Evolutionary conservation across 768 basidiomycete species (phyloP).

Genomic region (Macrolepiota fuliginosa): DNA sequence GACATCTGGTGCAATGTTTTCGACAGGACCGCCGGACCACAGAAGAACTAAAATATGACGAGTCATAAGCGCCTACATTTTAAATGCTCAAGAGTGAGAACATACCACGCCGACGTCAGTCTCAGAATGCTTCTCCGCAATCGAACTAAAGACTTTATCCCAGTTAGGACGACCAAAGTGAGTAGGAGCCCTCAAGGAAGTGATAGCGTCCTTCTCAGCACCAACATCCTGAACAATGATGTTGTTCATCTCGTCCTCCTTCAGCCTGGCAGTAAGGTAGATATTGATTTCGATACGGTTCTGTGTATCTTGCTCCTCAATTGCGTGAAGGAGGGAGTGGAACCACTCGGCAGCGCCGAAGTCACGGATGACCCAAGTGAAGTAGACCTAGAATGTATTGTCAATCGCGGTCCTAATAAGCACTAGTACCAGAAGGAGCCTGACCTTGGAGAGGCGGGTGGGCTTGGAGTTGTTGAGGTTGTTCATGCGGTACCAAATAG

Average conservation of each 20-base stretch:
- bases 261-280: slow-evolving; percentile 87
- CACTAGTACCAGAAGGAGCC: background rate
- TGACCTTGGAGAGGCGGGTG: slow-evolving; percentile 81
- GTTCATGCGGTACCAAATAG: slow-evolving; percentile 97
- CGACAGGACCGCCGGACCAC: slow-evolving; percentile 75
- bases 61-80: background rate
- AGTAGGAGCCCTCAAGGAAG: slow-evolving; percentile 84
- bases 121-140: slow-evolving; percentile 80
- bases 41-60: slow-evolving; percentile 61
- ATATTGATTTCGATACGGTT: slow-evolving; percentile 92
- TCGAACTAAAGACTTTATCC: slow-evolving; percentile 70
- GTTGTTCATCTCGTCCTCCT: slow-evolving; percentile 92
- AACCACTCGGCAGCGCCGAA: slow-evolving; percentile 91
- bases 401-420: background rate
- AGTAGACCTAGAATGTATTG: slow-evolving; percentile 55
- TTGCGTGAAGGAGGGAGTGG: slow-evolving; percentile 88
- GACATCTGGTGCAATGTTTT: slow-evolving; percentile 71
- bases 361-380: slow-evolving; percentile 95
- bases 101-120: slow-evolving; percentile 87
- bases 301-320: slow-evolving; percentile 88
- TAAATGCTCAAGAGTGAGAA: slow-evolving; percentile 11
- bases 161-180: slow-evolving; percentile 92
- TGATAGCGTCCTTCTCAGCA: slow-evolving; percentile 89
- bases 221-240: slow-evolving; percentile 94
- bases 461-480: slow-evolving; percentile 71